Conservation (phyloP, 768 basidiomycete genomes). For the Phanerochaete carnosa region DNA sequence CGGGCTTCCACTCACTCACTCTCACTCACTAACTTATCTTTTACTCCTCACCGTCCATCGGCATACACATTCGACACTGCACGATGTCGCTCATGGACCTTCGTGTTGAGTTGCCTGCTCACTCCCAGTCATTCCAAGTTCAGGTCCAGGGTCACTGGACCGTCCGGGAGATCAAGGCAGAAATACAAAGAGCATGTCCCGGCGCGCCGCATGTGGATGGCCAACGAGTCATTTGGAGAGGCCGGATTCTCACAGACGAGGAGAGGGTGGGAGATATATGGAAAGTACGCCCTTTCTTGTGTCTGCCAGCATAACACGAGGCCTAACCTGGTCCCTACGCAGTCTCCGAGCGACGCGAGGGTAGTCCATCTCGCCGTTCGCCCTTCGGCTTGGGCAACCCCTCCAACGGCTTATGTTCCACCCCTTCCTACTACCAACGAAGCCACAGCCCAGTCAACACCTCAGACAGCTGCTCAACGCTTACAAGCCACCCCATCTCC, state of each 20-base stretch:
- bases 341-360: slow-evolving; percentile 56
- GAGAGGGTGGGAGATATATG: slow-evolving; percentile 67
- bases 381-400: slow-evolving; percentile 67
- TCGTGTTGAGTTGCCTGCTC: slow-evolving; percentile 74
- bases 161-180: slow-evolving; percentile 62
- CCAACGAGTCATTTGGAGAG: slow-evolving; percentile 75
- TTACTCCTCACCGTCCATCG: not conserved
- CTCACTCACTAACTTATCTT: not conserved
- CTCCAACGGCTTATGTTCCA: slow-evolving; percentile 38
- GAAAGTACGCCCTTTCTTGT: slow-evolving; percentile 46
- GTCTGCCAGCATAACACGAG: not conserved
- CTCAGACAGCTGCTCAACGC: not conserved
- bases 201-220: slow-evolving; percentile 68
- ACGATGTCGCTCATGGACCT: slow-evolving; percentile 33
- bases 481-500: slow-evolving; percentile 10
- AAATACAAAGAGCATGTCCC: slow-evolving; percentile 56
- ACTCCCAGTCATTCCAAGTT: slow-evolving; percentile 63
- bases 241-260: slow-evolving; percentile 59
- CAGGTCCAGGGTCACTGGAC: slow-evolving; percentile 45
- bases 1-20: not conserved
- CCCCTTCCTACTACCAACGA: slow-evolving; percentile 15
- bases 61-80: not conserved
- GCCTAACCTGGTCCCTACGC: slow-evolving; percentile 1
- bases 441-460: slow-evolving; percentile 3
- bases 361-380: slow-evolving; percentile 78